Percentiles rank a stretch among this genome's conserved stretches.
Conservation (phyloP, 352 stramenopile species). For the Phytophthora macrochlamydospora region DNA sequence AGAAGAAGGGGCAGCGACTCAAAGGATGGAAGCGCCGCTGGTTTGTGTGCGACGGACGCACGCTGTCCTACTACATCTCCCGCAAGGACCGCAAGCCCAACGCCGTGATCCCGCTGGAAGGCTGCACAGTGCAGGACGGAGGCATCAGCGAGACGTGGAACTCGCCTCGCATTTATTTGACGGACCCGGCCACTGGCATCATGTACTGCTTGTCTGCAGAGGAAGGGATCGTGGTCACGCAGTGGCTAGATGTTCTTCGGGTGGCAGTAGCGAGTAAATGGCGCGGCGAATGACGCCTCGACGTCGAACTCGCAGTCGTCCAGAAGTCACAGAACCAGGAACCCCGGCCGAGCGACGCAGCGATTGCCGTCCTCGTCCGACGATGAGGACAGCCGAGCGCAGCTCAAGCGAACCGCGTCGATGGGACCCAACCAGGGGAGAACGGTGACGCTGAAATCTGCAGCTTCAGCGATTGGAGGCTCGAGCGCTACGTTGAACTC, state of each 20-base stretch:
- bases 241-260: slow-evolving; percentile 74
- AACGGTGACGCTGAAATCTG: slow-evolving; percentile 22
- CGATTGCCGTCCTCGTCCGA: slow-evolving; percentile 18
- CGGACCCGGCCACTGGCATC: slow-evolving; percentile 68
- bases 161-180: slow-evolving; percentile 85
- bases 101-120: slow-evolving; percentile 79
- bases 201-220: slow-evolving; percentile 87
- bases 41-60: slow-evolving; percentile 86
- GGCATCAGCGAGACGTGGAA: slow-evolving; percentile 88
- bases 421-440: slow-evolving; percentile 18
- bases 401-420: slow-evolving; percentile 28
- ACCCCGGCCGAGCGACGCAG: slow-evolving; percentile 12
- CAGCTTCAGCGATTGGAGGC: slow-evolving; percentile 9
- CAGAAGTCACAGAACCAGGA: slow-evolving; percentile 2
- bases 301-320: slow-evolving; percentile 3
- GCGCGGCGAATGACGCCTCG: background rate
- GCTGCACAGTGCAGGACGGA: slow-evolving; percentile 81
- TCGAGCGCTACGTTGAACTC: background rate
- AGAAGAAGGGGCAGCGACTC: slow-evolving; percentile 85
- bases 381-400: slow-evolving; percentile 26
- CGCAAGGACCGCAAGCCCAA: slow-evolving; percentile 84
- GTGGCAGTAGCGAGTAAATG: slow-evolving; percentile 48
- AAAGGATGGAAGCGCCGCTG: slow-evolving; percentile 86
- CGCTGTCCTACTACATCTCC: slow-evolving; percentile 84
- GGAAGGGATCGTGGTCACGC: slow-evolving; percentile 67